phyloP scores from a whole-genome alignment of 2,329 filamentous ascomycete genomes.

The Metarhizium rileyi region DNA sequence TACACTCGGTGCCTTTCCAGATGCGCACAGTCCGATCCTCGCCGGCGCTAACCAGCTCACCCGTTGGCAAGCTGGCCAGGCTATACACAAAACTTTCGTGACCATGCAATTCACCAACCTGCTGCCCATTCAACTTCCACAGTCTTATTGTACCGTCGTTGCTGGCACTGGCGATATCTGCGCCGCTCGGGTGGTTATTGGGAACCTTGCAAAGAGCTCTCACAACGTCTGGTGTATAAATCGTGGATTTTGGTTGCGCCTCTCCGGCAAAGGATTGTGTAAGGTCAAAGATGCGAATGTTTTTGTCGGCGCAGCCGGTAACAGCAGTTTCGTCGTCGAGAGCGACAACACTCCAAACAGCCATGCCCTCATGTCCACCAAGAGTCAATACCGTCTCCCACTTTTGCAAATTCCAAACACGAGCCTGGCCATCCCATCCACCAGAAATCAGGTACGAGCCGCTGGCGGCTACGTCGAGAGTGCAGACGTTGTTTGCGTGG shows the following conservation, averaged over 20 bases:
- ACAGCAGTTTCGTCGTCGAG: conserved; percentile 72
- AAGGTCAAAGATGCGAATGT: conserved; percentile 75
- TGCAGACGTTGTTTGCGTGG: conserved; percentile 79
- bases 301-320: conserved; percentile 86
- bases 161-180: conserved; percentile 88
- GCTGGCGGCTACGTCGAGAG: conserved; percentile 67
- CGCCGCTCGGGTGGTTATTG: conserved; percentile 63
- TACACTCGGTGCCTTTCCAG: conserved; percentile 73
- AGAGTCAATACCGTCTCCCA: conserved; percentile 71
- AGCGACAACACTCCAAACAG: conserved; percentile 86
- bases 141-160: conserved; percentile 85
- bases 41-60: conserved; percentile 81
- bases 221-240: conserved; percentile 69
- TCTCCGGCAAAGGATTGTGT: conserved; percentile 46
- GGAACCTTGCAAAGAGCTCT: conserved; percentile 82
- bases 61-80: conserved; percentile 64
- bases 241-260: conserved; percentile 41
- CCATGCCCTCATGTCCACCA: conserved; percentile 61
- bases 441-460: conserved; percentile 76
- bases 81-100: conserved; percentile 96
- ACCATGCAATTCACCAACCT: conserved; percentile 68
- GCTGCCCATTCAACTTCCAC: conserved; percentile 72
- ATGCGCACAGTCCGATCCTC: conserved; percentile 90
- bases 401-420: conserved; percentile 75
- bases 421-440: conserved; percentile 84